These are phyloP conservation scores for Cryptococcus sp. DNA, from an alignment of 1,284 basidiomycete genomes.

Conservation along the genomic window DNA sequence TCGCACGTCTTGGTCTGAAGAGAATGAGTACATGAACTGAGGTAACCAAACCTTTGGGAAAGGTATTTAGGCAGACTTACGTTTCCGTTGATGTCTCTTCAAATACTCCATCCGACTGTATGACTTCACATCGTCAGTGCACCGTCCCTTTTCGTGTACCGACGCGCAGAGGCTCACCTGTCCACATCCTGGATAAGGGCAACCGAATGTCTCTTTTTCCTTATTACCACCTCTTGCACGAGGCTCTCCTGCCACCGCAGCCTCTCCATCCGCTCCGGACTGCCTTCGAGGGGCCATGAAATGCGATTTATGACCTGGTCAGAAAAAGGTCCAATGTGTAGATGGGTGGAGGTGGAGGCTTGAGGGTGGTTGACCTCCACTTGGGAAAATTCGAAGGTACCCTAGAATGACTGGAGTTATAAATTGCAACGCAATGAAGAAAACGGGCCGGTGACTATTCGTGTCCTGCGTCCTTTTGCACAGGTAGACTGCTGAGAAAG, in stretches of 20 bases:
- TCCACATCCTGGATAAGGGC: slow-evolving; percentile 40
- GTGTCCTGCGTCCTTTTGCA: too few relatives aligned
- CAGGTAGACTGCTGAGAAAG: too few relatives aligned
- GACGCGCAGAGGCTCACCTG: slow-evolving; percentile 29
- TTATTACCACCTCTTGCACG: slow-evolving; percentile 15
- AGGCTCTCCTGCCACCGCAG: not conserved
- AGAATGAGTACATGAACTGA: not conserved
- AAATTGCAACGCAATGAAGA: too few relatives aligned
- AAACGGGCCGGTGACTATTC: too few relatives aligned
- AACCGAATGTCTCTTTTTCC: slow-evolving; percentile 43
- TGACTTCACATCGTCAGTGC: slow-evolving; percentile 13
- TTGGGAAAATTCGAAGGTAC: too few relatives aligned
- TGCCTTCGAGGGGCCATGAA: slow-evolving; percentile 14
- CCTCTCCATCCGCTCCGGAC: slow-evolving; percentile 5
- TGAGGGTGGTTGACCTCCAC: too few relatives aligned
- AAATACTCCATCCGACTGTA: slow-evolving; percentile 49
- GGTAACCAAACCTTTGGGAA: not conserved
- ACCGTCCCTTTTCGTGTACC: not conserved
- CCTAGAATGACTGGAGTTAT: too few relatives aligned
- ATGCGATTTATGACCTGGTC: not conserved
- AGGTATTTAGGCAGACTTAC: slow-evolving; percentile 22
- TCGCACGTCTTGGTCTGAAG: slow-evolving; percentile 44
- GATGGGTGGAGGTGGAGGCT: too few relatives aligned
- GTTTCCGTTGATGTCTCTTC: slow-evolving; percentile 48
- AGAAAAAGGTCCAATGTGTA: too few relatives aligned